Conservation (phyloP, 768 basidiomycete genomes). For the Mycena alexandri region DNA sequence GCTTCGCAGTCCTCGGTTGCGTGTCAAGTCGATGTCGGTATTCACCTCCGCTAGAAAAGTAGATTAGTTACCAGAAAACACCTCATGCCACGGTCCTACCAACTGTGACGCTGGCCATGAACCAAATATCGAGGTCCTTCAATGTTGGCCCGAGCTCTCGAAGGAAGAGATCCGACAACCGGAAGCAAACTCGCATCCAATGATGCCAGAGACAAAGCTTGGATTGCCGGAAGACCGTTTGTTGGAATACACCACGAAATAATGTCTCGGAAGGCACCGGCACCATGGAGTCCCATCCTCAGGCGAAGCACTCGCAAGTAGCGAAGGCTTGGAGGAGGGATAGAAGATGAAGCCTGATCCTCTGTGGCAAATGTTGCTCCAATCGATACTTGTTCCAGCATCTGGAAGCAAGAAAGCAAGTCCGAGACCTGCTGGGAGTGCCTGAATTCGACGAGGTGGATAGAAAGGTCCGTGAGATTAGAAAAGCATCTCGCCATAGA, state of each 20-base stretch:
- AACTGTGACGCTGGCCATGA: slow-evolving; percentile 15
- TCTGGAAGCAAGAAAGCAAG: slow-evolving; percentile 21
- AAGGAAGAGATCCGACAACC: slow-evolving; percentile 21
- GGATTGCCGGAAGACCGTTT: slow-evolving; percentile 18
- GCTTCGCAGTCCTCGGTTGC: slow-evolving; percentile 18
- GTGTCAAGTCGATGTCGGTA: slow-evolving; percentile 20
- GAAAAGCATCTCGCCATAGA: slow-evolving; percentile 16
- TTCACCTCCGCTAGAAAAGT: slow-evolving; percentile 13
- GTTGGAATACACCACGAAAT: slow-evolving; percentile 20
- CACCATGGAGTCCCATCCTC: slow-evolving; percentile 14
- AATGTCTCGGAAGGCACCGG: slow-evolving; percentile 16
- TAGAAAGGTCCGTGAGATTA: slow-evolving; percentile 16
- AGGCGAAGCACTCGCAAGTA: slow-evolving; percentile 17
- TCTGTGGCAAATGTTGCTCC: slow-evolving; percentile 23
- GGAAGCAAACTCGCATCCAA: slow-evolving; percentile 9
- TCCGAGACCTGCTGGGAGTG: slow-evolving; percentile 12
- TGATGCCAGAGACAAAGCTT: slow-evolving; percentile 15
- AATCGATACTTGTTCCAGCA: slow-evolving; percentile 20
- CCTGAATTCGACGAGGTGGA: slow-evolving; percentile 20
- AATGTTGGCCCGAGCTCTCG: slow-evolving; percentile 19
- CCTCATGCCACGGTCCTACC: slow-evolving; percentile 2
- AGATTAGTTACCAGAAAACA: slow-evolving; percentile 16
- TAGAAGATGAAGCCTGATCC: slow-evolving; percentile 19
- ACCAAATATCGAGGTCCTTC: slow-evolving; percentile 21
- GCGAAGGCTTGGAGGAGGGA: slow-evolving; percentile 13